phyloP scores from a whole-genome alignment of 805 yeast species.

The Zygosaccharomyces lentus region DNA sequence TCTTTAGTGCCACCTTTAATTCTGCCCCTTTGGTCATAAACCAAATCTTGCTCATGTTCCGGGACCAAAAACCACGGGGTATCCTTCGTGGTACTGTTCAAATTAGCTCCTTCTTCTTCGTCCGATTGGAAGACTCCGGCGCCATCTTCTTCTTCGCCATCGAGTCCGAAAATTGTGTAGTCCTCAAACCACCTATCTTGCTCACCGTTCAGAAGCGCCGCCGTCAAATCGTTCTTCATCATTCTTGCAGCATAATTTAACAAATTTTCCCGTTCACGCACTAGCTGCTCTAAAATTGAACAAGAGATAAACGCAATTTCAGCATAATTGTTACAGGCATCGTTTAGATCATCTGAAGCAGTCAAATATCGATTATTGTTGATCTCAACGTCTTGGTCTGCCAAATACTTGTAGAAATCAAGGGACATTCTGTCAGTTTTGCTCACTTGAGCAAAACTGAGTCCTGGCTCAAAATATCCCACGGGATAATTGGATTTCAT shows the following conservation, averaged over 20 bases:
- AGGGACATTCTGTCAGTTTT: constrained; percentile 45
- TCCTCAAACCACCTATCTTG: constrained; percentile 33
- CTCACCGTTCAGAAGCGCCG: constrained; percentile 51
- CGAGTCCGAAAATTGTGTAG: constrained; percentile 23
- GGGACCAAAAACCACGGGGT: constrained; percentile 71
- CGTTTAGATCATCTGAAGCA: constrained; percentile 30
- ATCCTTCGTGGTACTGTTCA: constrained; percentile 40
- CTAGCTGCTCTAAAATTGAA: constrained; percentile 49
- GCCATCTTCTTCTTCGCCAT: constrained; percentile 10
- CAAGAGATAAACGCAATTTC: constrained; percentile 36
- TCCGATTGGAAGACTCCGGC: constrained; percentile 1
- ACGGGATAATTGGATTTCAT: constrained; percentile 50
- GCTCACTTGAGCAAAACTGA: constrained; percentile 12
- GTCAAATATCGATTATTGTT: constrained; percentile 37
- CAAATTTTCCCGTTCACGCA: constrained; percentile 66
- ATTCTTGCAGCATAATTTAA: constrained; percentile 71
- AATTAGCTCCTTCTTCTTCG: constrained; percentile 7
- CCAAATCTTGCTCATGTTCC: constrained; percentile 54
- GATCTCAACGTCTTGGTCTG: constrained; percentile 43
- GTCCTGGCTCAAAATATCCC: constrained; percentile 30
- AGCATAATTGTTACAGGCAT: constrained; percentile 34
- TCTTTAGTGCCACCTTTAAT: constrained; percentile 80
- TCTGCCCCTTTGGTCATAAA: constrained; percentile 64
- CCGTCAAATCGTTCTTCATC: constrained; percentile 68
- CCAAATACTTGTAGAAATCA: constrained; percentile 44